These are phyloP conservation scores for Cutaneotrichosporon mucoides DNA, from an alignment of 1,284 basidiomycete species.

Conservation along the genomic window DNA sequence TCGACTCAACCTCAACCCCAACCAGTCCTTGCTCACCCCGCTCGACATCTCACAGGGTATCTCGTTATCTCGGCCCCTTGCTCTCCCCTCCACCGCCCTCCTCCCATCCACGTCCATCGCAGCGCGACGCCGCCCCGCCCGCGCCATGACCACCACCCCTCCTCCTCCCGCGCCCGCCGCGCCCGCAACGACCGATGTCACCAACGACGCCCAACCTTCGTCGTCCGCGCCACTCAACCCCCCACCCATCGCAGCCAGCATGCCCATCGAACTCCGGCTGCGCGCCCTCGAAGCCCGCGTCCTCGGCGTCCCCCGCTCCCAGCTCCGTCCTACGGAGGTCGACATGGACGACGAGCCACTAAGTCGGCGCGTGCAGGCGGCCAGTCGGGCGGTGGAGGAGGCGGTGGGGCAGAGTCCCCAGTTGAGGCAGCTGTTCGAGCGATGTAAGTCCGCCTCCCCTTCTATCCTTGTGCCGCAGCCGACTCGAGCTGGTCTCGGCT, in stretches of 20 bases:
- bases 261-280: slow-evolving; percentile 40
- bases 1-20: too few relatives aligned
- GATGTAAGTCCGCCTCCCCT: slow-evolving; percentile 28
- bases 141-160: background rate
- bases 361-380: slow-evolving; percentile 3
- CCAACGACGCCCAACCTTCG: too few relatives aligned
- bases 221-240: background rate
- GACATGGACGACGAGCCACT: slow-evolving; percentile 2
- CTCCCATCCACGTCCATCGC: too few relatives aligned
- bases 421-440: slow-evolving; percentile 32
- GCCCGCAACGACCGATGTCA: background rate
- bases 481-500: too few relatives aligned
- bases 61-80: too few relatives aligned
- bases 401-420: slow-evolving; percentile 26
- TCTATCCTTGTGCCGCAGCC: too few relatives aligned
- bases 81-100: too few relatives aligned
- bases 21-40: too few relatives aligned
- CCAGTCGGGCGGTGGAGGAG: slow-evolving; percentile 25
- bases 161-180: background rate
- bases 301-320: slow-evolving; percentile 22
- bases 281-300: slow-evolving; percentile 38
- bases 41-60: too few relatives aligned
- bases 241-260: background rate
- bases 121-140: too few relatives aligned
- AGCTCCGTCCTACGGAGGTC: background rate